Percentiles rank a stretch among this genome's conserved stretches.
Evolutionary conservation across 2,329 filamentous ascomycete genomes (phyloP).

Genomic region (Fusarium sp.): DNA sequence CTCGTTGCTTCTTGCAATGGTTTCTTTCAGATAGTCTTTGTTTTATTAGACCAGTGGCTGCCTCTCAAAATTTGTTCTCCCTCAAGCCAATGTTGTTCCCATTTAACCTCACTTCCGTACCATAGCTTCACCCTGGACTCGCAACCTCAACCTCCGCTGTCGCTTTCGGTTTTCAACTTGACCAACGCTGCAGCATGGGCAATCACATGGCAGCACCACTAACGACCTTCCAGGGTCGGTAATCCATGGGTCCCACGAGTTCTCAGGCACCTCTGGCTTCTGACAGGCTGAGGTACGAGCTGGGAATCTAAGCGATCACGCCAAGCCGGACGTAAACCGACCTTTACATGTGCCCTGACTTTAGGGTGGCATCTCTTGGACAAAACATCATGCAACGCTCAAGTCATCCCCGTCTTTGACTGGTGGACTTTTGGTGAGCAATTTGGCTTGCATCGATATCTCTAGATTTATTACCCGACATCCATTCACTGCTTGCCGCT

Average conservation of each 20-base stretch:
- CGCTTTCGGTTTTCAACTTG: not conserved
- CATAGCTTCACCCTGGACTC: not conserved
- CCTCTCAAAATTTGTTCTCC: not conserved
- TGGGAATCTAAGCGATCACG: not conserved
- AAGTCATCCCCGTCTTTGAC: not conserved
- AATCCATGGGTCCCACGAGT: not conserved
- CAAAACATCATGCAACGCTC: not conserved
- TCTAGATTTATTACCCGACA: not conserved
- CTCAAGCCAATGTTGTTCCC: not conserved
- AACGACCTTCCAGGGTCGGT: not conserved
- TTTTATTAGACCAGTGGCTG: not conserved
- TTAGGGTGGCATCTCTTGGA: not conserved
- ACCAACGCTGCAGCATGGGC: not conserved
- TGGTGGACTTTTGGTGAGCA: not conserved
- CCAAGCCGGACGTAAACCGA: constrained; percentile 1
- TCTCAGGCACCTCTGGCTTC: not conserved
- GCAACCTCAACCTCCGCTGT: not conserved
- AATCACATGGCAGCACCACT: not conserved
- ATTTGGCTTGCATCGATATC: not conserved
- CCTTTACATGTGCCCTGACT: not conserved
- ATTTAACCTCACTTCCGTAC: not conserved
- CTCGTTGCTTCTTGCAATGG: not conserved
- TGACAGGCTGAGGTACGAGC: not conserved
- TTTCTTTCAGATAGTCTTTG: not conserved
- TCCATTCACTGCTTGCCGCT: not conserved